A percentile compares a stretch with the other conserved stretches of the same genome.
These are phyloP conservation scores for Podaxis sp. DNA, from an alignment of 768 basidiomycete species.

Conservation along the genomic window DNA sequence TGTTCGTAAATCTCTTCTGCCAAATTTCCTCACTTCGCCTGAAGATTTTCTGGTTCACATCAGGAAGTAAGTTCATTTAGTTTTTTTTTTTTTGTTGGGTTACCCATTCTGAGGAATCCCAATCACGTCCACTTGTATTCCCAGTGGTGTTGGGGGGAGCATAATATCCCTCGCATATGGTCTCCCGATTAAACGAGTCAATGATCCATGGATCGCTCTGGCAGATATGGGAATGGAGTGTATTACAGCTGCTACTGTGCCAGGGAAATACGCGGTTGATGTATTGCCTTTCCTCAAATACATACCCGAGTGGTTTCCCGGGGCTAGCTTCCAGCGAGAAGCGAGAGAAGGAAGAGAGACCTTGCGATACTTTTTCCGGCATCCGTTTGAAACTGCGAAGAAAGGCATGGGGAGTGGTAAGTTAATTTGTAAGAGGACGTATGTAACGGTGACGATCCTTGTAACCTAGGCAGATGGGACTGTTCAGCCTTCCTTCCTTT, in stretches of 20 bases:
- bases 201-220: constrained; percentile 27
- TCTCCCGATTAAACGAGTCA: constrained; percentile 1
- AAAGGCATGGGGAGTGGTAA: constrained; percentile 14
- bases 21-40: constrained; percentile 3
- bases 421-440: not conserved
- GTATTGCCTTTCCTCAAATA: constrained; percentile 26
- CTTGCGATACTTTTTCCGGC: constrained; percentile 26
- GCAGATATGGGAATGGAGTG: constrained; percentile 20
- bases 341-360: constrained; percentile 35
- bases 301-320: constrained; percentile 53
- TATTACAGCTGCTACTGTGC: constrained; percentile 14
- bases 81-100: not conserved
- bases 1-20: not conserved
- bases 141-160: constrained; percentile 2
- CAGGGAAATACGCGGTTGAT: constrained; percentile 33
- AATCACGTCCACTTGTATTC: not conserved
- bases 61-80: constrained; percentile 5
- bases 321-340: constrained; percentile 46
- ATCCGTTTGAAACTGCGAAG: constrained; percentile 23
- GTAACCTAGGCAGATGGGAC: not conserved
- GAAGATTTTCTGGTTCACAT: constrained; percentile 3
- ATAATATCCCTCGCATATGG: constrained; percentile 11
- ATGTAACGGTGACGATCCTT: not conserved
- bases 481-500: not conserved
- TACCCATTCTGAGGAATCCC: not conserved